Evolutionary conservation across 371 early-diverging fungal genomes (phyloP).

Genomic region (Rhizopus sp.): DNA sequence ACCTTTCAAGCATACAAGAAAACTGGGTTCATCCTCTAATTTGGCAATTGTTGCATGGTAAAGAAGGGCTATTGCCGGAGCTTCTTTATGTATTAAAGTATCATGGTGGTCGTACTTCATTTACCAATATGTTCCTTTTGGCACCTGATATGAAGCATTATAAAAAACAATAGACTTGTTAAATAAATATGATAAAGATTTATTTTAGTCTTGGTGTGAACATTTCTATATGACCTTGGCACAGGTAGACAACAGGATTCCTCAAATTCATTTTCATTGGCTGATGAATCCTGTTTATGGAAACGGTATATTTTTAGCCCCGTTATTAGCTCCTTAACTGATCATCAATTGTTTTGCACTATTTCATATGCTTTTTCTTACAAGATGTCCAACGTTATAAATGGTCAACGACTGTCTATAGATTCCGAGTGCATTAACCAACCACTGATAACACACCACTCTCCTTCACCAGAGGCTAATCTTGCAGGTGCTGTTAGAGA

Average conservation of each 20-base stretch:
- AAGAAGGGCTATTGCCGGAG: constrained; percentile 28
- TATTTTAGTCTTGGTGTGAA: too few relatives aligned
- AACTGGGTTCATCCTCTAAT: constrained; percentile 36
- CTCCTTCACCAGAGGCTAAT: constrained; percentile 1
- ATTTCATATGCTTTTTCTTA: not conserved
- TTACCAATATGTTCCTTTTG: constrained; percentile 26
- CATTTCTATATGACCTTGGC: too few relatives aligned
- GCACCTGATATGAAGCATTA: constrained; percentile 19
- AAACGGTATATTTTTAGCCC: too few relatives aligned
- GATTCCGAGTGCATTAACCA: not conserved
- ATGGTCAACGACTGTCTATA: not conserved
- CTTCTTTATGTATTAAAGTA: constrained; percentile 15
- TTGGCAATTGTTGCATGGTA: constrained; percentile 31
- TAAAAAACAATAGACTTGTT: constrained; percentile 3
- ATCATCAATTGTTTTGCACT: too few relatives aligned
- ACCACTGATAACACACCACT: not conserved
- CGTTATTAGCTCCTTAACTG: too few relatives aligned
- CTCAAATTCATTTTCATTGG: too few relatives aligned
- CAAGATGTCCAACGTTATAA: not conserved
- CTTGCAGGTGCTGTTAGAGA: constrained; percentile 11
- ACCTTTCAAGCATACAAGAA: constrained; percentile 14
- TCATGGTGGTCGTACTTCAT: constrained; percentile 5
- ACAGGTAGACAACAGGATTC: too few relatives aligned
- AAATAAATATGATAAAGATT: too few relatives aligned
- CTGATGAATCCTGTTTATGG: too few relatives aligned